Evolutionary conservation across 441 rosid genomes (phyloP), one percentile per base, ranked within the genome.

Genomic region (Gossypium gossypioides): DNA sequence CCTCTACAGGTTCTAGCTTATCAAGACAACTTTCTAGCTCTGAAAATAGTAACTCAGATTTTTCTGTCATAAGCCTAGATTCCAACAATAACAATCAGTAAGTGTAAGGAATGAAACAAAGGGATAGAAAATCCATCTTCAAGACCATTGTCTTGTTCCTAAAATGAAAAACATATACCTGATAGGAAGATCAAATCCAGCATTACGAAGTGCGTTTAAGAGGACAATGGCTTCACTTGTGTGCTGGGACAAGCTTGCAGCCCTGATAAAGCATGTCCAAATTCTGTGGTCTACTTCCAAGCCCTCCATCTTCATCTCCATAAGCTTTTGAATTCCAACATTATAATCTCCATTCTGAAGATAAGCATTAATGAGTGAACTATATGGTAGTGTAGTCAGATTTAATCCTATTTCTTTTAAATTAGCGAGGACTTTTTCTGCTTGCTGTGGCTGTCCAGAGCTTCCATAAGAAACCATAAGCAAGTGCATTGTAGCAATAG

Each of bases 221-320:
- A 92, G 90, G 60, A 73, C 27, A 75, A 87, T 79, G 69, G 91
- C 94, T 76, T 90, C 94, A 59, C 74, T 81, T 71, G 80, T 73
- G 54, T 71, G 73, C 73, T 82, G 79, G 40, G 85, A 79, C 74
- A 92, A 80, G 83, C 99, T 94, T 58, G 97, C 97, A 67, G 94
- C 96, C 80, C 96, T 88, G 50, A 90, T 77, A 80, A 94, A 94
- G 88, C 96, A 90, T 58, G 99, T 92, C 99, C 99, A 92, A 82
- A 92, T 86, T 80, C 91, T 86, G 79, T 90, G 94, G 83, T 94
- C 97, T 66, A 92, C 88, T 78, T 89, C 91, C 69, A 90, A 51
- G 13, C 94, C 94, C 66, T 88, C 97, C 75, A 70, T 77, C 81
- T 85, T 83, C 99, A 94, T 89, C 76, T 87, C 86, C 79, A 72